Conservation (phyloP, 2,329 filamentous ascomycete genomes). For the Hymenoscyphus linearis region DNA sequence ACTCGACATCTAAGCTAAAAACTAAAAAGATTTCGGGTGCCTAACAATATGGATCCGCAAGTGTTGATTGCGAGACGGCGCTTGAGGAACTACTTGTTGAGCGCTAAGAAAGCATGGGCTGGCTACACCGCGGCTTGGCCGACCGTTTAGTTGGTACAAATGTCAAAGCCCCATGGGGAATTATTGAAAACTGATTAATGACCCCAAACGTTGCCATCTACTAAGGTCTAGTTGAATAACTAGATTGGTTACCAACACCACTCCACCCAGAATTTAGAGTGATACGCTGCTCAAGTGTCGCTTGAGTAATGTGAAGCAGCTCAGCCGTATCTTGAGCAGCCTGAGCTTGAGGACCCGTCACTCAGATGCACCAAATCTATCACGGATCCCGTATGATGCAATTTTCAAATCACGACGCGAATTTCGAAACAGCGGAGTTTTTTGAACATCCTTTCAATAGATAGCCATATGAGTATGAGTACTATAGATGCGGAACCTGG, state of each 20-base stretch:
- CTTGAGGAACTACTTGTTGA: not conserved
- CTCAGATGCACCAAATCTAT: too few species aligned
- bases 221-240: too few species aligned
- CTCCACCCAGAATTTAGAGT: too few species aligned
- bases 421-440: not conserved
- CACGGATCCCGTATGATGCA: not conserved
- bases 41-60: not conserved
- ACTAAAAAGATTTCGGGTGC: not conserved
- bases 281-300: too few species aligned
- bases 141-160: not conserved
- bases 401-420: not conserved
- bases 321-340: not conserved
- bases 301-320: too few species aligned
- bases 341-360: not conserved
- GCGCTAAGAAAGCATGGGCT: not conserved
- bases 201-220: too few species aligned
- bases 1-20: not conserved
- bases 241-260: too few species aligned
- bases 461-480: not conserved
- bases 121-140: not conserved
- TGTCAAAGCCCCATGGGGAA: not conserved
- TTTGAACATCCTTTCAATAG: not conserved
- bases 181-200: not conserved
- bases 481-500: conserved; percentile 62
- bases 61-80: not conserved